Evolutionary conservation across 148 eudicot species (phyloP), one percentile per base, ranked within the genome.

Genomic region (Nepenthes mirabilis): DNA sequence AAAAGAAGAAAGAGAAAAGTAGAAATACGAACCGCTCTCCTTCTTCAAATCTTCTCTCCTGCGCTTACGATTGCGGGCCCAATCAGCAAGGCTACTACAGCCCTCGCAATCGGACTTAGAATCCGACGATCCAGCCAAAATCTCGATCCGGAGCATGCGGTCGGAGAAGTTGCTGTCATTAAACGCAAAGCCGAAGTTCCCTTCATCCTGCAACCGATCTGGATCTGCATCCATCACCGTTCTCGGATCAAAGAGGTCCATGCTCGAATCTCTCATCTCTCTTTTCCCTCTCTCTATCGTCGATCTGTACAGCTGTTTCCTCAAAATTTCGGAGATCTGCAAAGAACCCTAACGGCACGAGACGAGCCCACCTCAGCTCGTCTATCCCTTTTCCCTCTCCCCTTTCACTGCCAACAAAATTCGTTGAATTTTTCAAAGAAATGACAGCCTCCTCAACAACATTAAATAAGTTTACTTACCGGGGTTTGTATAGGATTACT

Each of bases 141-240:
- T 83, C 79, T 87, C 97, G 74, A 91, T 87, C 66, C 76, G 66
- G 6, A 88, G 76, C 13, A 85, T 65, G 33, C 96, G 75, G 51
- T 88, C 96, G 14, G 97, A 91, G 66, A 91, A 91, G 69, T 85
- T 88, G 63, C 88, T 83, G 62, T 88, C 90, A 63, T 88, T 83
- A 43, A 91, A 91, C 0, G 97, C 96, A 64, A 91, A 91, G 0
- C 82, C 94, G 52, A 91, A 91, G 60, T 85, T 90, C 9, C 77
- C 76, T 64, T 85, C 94, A 7, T 68, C 50, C 40, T 82, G 64
- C 47, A 76, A 56, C 34, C 68, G 58, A 32, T 69, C 52, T 68
- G 59, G 73, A 34, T 77, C 86, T 9, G 97, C 71, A 51, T 90
- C 86, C 84, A 82, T 84, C 55, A 68, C 83, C 48, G 84, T 83